These are phyloP conservation scores for Epithele typhae DNA, from an alignment of 768 basidiomycete genomes.

Conservation along the genomic window DNA sequence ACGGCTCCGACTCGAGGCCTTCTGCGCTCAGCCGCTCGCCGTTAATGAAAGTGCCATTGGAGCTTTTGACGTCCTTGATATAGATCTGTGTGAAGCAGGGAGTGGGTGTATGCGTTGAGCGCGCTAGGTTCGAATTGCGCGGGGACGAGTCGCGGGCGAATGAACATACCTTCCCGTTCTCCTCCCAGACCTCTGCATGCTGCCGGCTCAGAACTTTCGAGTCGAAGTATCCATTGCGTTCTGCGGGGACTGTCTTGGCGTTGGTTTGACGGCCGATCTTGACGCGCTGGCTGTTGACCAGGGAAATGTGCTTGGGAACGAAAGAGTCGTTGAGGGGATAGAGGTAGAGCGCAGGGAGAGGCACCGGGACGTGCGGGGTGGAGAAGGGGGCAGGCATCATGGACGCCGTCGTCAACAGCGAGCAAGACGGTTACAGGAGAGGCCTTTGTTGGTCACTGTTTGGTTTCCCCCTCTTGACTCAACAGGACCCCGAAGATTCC, in stretches of 20 bases:
- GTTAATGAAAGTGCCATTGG: slow-evolving; percentile 98
- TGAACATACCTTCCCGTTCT: slow-evolving; percentile 68
- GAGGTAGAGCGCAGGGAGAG: slow-evolving; percentile 39
- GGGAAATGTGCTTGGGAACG: slow-evolving; percentile 89
- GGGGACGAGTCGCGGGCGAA: not conserved
- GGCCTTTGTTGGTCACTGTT: slow-evolving; percentile 17
- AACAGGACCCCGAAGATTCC: slow-evolving; percentile 1
- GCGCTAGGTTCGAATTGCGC: no score
- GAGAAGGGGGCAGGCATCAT: slow-evolving; percentile 27
- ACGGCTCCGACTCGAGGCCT: slow-evolving; percentile 87
- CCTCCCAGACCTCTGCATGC: slow-evolving; percentile 99
- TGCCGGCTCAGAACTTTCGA: slow-evolving; percentile 90
- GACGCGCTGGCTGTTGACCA: slow-evolving; percentile 59
- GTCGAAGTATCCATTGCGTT: slow-evolving; percentile 96
- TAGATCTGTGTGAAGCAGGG: slow-evolving; percentile 57
- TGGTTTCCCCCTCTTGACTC: slow-evolving; percentile 10
- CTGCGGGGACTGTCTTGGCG: slow-evolving; percentile 87
- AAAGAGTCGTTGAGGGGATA: slow-evolving; percentile 96
- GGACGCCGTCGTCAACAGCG: slow-evolving; percentile 24
- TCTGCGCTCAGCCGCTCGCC: slow-evolving; percentile 88
- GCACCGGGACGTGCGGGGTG: slow-evolving; percentile 20
- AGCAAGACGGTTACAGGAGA: slow-evolving; percentile 14
- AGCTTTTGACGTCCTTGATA: slow-evolving; percentile 98
- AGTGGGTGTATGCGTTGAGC: slow-evolving; percentile 7
- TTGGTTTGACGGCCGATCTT: slow-evolving; percentile 97